Conservation (phyloP, 169 alveolate genomes). For the Eimeria zaria region DNA sequence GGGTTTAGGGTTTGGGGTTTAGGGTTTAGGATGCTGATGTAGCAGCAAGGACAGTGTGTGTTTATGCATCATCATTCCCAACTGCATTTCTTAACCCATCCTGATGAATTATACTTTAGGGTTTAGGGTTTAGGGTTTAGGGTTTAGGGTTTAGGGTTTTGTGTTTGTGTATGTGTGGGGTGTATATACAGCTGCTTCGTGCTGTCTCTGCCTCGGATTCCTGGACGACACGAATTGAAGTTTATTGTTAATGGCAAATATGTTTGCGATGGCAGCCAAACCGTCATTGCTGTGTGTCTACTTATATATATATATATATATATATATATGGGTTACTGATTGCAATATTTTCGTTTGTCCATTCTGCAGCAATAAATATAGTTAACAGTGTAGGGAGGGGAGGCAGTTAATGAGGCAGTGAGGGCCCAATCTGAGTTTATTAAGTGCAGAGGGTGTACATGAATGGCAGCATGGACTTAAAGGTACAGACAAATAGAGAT, state of each 20-base stretch:
- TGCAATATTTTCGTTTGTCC: no score
- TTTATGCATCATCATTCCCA: no score
- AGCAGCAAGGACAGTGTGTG: conserved; percentile 50
- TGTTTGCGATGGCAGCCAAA: conserved; percentile 78
- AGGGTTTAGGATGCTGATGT: background rate
- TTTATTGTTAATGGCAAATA: conserved; percentile 79
- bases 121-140: conserved; percentile 5
- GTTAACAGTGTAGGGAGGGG: no score
- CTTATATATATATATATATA: background rate
- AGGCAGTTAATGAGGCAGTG: no score
- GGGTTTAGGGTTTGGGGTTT: background rate
- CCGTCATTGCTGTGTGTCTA: conserved; percentile 53
- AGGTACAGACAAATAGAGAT: no score
- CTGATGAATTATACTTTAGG: conserved; percentile 37
- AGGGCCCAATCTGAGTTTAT: no score
- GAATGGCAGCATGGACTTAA: no score
- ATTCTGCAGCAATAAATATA: no score
- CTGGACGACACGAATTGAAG: conserved; percentile 74
- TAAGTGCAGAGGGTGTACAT: no score
- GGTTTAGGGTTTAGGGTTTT: background rate
- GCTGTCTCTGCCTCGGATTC: conserved; percentile 63
- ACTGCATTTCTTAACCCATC: conserved; percentile 76
- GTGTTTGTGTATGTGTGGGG: background rate
- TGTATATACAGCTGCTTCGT: conserved; percentile 39
- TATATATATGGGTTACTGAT: no score